Percentiles rank a stretch among this genome's conserved stretches.
Conservation (phyloP, 495 filamentous ascomycete species). For the Podospora anserina region DNA sequence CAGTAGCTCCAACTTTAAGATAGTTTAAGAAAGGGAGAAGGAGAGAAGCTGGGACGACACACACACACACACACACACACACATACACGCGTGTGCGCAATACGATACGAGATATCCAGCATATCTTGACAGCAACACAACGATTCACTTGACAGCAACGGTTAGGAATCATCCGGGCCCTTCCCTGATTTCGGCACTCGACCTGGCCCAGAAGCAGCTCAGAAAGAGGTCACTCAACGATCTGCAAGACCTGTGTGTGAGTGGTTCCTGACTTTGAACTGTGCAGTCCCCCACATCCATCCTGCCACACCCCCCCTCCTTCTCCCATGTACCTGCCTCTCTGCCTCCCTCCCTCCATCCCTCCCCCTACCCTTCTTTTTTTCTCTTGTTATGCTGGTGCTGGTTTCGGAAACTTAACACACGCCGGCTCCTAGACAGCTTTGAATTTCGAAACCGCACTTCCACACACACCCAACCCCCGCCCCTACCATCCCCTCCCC, state of each 20-base stretch:
- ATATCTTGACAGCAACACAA: background rate
- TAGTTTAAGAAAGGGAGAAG: background rate
- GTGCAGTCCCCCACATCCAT: constrained; percentile 2
- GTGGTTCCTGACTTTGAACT: constrained; percentile 21
- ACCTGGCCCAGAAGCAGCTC: constrained; percentile 2
- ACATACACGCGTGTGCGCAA: too few relatives aligned
- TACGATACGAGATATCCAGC: constrained; percentile 1
- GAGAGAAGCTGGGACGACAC: background rate
- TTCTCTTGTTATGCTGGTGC: constrained; percentile 10
- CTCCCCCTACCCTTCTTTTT: background rate
- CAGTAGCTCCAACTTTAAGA: constrained; percentile 4
- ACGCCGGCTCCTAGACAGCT: constrained; percentile 25
- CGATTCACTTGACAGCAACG: background rate
- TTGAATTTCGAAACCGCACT: constrained; percentile 26
- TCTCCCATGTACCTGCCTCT: background rate
- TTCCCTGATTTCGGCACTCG: constrained; percentile 23
- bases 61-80: too few relatives aligned
- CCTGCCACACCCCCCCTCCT: constrained; percentile 6
- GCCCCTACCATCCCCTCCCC: background rate
- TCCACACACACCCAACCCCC: too few relatives aligned
- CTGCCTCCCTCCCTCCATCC: background rate
- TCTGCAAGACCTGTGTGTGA: constrained; percentile 20
- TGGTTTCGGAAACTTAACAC: constrained; percentile 30
- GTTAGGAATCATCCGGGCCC: background rate
- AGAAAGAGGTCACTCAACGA: constrained; percentile 22